Conservation (phyloP, 805 yeast species). For the Barnettozyma pratensis region DNA sequence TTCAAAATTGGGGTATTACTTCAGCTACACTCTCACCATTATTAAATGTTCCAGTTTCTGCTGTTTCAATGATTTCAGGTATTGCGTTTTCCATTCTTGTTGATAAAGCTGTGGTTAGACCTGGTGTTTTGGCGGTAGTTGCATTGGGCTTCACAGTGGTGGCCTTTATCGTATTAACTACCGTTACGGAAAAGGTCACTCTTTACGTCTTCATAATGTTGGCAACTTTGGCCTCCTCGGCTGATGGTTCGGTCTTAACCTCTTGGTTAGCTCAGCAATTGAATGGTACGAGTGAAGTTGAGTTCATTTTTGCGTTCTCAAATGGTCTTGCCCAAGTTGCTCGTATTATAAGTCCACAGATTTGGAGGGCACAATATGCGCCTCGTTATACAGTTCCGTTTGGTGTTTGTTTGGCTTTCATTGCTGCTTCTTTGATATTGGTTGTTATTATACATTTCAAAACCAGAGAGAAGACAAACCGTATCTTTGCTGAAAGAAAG, state of each 20-base stretch:
- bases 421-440: slow-evolving; percentile 1
- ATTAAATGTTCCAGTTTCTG: slow-evolving; percentile 17
- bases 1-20: slow-evolving; percentile 11
- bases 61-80: slow-evolving; percentile 10
- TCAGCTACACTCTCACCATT: slow-evolving; percentile 9
- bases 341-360: slow-evolving; percentile 15
- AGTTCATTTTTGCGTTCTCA: slow-evolving; percentile 7
- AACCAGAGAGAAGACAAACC: neutral
- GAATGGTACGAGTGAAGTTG: slow-evolving; percentile 9
- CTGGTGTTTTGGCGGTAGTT: neutral
- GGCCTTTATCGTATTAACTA: slow-evolving; percentile 4
- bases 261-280: slow-evolving; percentile 9
- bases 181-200: slow-evolving; percentile 2
- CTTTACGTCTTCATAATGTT: slow-evolving; percentile 10
- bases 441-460: neutral
- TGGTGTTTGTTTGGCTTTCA: slow-evolving; percentile 10
- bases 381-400: slow-evolving; percentile 11
- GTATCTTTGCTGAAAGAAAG: slow-evolving; percentile 1
- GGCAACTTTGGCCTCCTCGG: slow-evolving; percentile 8
- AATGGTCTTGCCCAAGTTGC: slow-evolving; percentile 10
- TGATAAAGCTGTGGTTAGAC: slow-evolving; percentile 9
- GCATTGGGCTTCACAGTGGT: neutral
- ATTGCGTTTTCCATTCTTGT: slow-evolving; percentile 14
- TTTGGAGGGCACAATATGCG: slow-evolving; percentile 7
- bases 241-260: slow-evolving; percentile 9